These are phyloP conservation scores for Skeletonema potamos DNA, from an alignment of 108 stramenopile genomes.

Conservation along the genomic window DNA sequence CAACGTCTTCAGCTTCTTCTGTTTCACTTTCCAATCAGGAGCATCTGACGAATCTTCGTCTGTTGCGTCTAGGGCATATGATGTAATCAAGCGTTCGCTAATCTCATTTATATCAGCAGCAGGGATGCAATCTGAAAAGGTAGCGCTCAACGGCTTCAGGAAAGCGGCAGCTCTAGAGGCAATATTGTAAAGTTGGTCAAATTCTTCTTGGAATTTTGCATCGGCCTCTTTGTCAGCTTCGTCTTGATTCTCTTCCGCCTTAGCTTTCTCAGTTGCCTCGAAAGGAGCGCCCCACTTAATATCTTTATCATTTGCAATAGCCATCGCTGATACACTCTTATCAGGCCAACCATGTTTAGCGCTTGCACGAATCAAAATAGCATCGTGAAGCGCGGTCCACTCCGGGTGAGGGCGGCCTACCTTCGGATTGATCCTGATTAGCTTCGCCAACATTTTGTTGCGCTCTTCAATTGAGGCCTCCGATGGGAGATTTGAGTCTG, in stretches of 20 bases:
- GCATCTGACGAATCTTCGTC: conserved; percentile 18
- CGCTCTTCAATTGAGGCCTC: conserved; percentile 21
- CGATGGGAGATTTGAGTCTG: conserved; percentile 13
- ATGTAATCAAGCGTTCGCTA: conserved; percentile 46
- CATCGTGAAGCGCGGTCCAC: conserved; percentile 77
- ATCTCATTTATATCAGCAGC: conserved; percentile 28
- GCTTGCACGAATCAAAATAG: conserved; percentile 63
- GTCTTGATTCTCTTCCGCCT: conserved; percentile 2
- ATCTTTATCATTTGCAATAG: conserved; percentile 54
- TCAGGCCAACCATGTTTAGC: conserved; percentile 87
- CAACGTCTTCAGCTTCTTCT: conserved; percentile 19
- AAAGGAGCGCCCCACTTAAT: conserved; percentile 80
- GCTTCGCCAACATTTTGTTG: conserved; percentile 26
- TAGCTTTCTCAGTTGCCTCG: conserved; percentile 19
- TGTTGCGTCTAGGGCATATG: conserved; percentile 41
- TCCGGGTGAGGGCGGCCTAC: conserved; percentile 68
- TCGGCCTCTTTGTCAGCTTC: conserved; percentile 9
- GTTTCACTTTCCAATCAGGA: conserved; percentile 25
- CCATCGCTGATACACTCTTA: conserved; percentile 38
- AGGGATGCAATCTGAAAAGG: conserved; percentile 28
- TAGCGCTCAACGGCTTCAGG: conserved; percentile 43
- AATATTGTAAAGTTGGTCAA: conserved; percentile 33
- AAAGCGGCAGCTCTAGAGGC: conserved; percentile 59
- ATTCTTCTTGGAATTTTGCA: conserved; percentile 14
- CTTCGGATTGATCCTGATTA: conserved; percentile 25